Evolutionary conservation across 768 basidiomycete species (phyloP).

Genomic region (Postia placenta): DNA sequence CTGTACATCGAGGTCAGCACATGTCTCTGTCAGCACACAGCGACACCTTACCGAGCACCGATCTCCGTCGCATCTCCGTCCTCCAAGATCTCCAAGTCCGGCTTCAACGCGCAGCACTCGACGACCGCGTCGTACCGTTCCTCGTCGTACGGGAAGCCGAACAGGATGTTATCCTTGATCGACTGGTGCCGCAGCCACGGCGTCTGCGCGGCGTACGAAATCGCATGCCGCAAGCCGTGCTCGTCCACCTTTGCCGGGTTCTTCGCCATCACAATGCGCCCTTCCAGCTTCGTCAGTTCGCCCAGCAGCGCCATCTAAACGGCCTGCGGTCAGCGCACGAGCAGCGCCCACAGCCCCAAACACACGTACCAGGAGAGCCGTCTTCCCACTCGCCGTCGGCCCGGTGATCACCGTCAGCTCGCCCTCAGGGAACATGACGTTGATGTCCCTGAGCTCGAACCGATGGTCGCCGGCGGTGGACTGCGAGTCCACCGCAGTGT

Average conservation of each 20-base stretch:
- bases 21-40: neutral
- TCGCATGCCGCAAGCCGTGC: constrained; percentile 48
- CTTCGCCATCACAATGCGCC: constrained; percentile 62
- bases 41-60: constrained; percentile 47
- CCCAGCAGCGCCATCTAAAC: constrained; percentile 63
- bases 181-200: constrained; percentile 41
- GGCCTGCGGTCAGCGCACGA: neutral
- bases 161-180: constrained; percentile 58
- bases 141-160: constrained; percentile 50
- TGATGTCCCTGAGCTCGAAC: constrained; percentile 66
- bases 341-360: neutral
- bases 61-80: constrained; percentile 86
- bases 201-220: constrained; percentile 45
- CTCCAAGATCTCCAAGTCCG: constrained; percentile 80
- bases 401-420: constrained; percentile 68
- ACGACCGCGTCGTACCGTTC: constrained; percentile 70
- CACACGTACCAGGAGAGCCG: constrained; percentile 57
- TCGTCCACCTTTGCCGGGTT: constrained; percentile 52
- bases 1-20: constrained; percentile 23
- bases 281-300: constrained; percentile 58
- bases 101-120: constrained; percentile 76
- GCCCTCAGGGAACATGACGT: constrained; percentile 66
- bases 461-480: constrained; percentile 32
- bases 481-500: constrained; percentile 17
- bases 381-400: constrained; percentile 81